Evolutionary conservation across 768 basidiomycete genomes (phyloP).

Genomic region (Russula compacta): DNA sequence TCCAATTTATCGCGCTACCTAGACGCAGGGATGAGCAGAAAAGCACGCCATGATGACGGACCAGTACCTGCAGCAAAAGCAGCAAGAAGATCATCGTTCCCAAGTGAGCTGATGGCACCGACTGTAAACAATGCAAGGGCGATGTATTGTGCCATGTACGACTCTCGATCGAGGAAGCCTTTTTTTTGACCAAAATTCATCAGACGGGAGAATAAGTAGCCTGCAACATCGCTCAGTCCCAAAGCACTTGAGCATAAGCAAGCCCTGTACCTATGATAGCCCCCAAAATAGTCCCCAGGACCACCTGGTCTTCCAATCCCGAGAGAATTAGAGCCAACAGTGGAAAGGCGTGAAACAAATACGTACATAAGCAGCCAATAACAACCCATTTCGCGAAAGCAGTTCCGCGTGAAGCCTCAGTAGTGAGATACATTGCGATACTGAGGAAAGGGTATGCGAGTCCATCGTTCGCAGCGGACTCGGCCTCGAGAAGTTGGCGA

Average conservation of each 20-base stretch:
- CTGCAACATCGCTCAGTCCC: constrained; percentile 27
- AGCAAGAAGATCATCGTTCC: constrained; percentile 82
- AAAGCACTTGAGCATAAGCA: not conserved
- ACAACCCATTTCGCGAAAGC: constrained; percentile 83
- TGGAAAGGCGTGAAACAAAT: not conserved
- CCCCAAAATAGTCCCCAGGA: constrained; percentile 68
- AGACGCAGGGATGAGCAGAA: constrained; percentile 17
- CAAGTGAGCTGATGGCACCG: constrained; percentile 70
- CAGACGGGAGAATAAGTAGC: constrained; percentile 54
- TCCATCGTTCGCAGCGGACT: constrained; percentile 94
- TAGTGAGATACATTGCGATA: constrained; percentile 75
- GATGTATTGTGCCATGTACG: constrained; percentile 82
- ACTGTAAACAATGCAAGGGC: constrained; percentile 64
- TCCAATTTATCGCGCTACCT: constrained; percentile 90
- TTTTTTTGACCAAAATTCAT: constrained; percentile 63
- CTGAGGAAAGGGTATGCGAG: constrained; percentile 89
- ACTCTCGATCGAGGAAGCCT: constrained; percentile 69
- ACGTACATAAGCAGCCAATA: constrained; percentile 64
- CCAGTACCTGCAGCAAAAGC: constrained; percentile 68
- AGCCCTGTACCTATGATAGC: constrained; percentile 35
- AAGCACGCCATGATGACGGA: not conserved
- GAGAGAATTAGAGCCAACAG: not conserved
- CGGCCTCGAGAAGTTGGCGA: constrained; percentile 74
- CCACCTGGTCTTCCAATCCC: constrained; percentile 57
- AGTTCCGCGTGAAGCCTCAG: constrained; percentile 50